Evolutionary conservation across 768 basidiomycete genomes (phyloP).

Genomic region (Crassisporium funariophilum): DNA sequence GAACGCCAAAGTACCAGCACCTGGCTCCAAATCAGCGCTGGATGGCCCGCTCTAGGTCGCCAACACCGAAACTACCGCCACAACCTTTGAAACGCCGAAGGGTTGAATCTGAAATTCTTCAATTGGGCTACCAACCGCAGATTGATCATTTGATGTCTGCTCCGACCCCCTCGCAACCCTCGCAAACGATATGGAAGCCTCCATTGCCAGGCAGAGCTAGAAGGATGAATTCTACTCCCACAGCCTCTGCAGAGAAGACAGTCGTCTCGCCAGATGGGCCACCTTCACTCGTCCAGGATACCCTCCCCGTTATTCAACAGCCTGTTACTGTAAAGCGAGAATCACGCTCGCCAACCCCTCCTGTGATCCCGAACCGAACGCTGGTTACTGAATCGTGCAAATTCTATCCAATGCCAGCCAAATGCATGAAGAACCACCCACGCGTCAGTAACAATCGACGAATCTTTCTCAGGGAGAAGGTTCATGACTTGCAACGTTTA

Average conservation of each 20-base stretch:
- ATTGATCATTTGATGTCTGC: not conserved
- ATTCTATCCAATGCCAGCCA: conserved; percentile 27
- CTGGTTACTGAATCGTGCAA: conserved; percentile 29
- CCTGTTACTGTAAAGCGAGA: conserved; percentile 6
- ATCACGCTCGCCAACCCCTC: conserved; percentile 4
- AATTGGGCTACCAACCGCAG: no score
- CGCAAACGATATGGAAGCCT: no score
- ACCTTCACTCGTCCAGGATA: no score
- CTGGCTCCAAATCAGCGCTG: not conserved
- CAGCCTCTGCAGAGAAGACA: no score
- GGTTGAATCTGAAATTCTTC: not conserved
- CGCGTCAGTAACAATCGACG: conserved; percentile 21
- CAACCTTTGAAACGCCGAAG: conserved; percentile 20
- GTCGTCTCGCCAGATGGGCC: not conserved
- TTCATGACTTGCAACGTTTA: conserved; percentile 14
- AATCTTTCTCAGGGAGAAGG: conserved; percentile 22
- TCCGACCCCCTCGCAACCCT: not conserved
- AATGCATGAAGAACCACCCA: conserved; percentile 23
- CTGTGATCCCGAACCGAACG: conserved; percentile 18
- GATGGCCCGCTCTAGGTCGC: conserved; percentile 14
- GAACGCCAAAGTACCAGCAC: no score
- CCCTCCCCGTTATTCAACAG: not conserved
- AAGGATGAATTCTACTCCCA: no score
- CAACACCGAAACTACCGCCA: conserved; percentile 20
- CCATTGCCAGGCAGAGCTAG: no score